Evolutionary conservation across 306 rosid genomes (phyloP).

Genomic region (Lagenaria siceraria): DNA sequence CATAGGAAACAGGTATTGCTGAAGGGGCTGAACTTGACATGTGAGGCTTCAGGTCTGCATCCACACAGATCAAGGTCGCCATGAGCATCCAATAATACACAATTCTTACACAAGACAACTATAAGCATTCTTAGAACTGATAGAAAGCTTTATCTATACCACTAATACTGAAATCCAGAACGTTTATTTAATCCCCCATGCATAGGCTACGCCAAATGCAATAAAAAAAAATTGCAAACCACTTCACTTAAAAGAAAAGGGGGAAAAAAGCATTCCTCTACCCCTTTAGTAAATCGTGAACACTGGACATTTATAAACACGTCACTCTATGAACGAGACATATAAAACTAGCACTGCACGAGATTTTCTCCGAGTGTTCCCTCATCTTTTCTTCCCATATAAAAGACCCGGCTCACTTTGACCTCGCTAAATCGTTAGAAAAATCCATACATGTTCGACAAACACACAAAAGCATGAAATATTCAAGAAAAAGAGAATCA

Average conservation of each 20-base stretch:
- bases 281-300: background rate
- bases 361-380: background rate
- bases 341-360: background rate
- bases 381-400: background rate
- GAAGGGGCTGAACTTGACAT: constrained; percentile 32
- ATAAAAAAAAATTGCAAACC: background rate
- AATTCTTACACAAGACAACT: background rate
- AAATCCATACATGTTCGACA: background rate
- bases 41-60: constrained; percentile 45
- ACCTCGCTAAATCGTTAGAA: background rate
- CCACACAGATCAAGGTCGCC: background rate
- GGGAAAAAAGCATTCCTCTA: too few species aligned
- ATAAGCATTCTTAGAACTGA: background rate
- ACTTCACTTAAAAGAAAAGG: background rate
- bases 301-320: background rate
- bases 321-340: background rate
- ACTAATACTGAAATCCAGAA: background rate
- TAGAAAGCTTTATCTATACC: background rate
- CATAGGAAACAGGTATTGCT: constrained; percentile 46
- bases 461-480: background rate
- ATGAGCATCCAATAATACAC: background rate
- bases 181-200: background rate
- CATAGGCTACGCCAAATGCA: background rate
- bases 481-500: background rate
- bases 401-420: background rate